Evolutionary conservation across 2,329 filamentous ascomycete species (phyloP).

Genomic region (Paraphoma sp.): DNA sequence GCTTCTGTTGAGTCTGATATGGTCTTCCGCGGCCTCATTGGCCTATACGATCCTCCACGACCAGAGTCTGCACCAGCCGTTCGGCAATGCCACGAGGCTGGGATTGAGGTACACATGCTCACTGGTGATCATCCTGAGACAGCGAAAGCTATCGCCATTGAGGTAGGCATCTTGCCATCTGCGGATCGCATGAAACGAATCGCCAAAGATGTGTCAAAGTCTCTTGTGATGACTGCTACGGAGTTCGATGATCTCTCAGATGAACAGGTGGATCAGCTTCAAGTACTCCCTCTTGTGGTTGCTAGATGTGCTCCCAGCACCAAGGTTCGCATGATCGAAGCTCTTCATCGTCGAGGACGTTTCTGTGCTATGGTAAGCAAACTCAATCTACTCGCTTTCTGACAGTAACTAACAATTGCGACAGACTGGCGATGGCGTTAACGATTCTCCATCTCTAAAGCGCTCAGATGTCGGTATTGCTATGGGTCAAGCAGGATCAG

Average conservation of each 20-base stretch:
- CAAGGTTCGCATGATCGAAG: conserved; percentile 90
- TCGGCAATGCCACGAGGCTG: conserved; percentile 52
- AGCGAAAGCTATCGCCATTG: conserved; percentile 54
- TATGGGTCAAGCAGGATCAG: conserved; percentile 81
- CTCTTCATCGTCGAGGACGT: conserved; percentile 75
- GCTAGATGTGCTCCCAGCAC: conserved; percentile 85
- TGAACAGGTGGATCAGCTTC: conserved; percentile 74
- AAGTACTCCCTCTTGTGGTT: conserved; percentile 79
- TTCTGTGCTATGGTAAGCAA: conserved; percentile 74
- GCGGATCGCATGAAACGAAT: conserved; percentile 28
- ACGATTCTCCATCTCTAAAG: conserved; percentile 82
- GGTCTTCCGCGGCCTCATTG: conserved; percentile 77
- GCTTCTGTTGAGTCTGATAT: conserved; percentile 71
- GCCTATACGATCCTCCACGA: conserved; percentile 85
- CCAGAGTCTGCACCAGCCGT: conserved; percentile 71
- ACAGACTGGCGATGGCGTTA: conserved; percentile 80
- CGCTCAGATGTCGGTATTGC: conserved; percentile 85
- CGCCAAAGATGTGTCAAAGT: conserved; percentile 35
- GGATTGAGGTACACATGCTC: conserved; percentile 58
- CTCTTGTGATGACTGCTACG: conserved; percentile 49
- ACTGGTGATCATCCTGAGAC: conserved; percentile 57
- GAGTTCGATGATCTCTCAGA: conserved; percentile 81
- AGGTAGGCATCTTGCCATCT: conserved; percentile 54
- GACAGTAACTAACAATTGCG: conserved; percentile 2
- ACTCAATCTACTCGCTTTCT: neutral